phyloP scores from a whole-genome alignment of 2,329 filamentous ascomycete species.

The Pseudogymnoascus sp. region DNA sequence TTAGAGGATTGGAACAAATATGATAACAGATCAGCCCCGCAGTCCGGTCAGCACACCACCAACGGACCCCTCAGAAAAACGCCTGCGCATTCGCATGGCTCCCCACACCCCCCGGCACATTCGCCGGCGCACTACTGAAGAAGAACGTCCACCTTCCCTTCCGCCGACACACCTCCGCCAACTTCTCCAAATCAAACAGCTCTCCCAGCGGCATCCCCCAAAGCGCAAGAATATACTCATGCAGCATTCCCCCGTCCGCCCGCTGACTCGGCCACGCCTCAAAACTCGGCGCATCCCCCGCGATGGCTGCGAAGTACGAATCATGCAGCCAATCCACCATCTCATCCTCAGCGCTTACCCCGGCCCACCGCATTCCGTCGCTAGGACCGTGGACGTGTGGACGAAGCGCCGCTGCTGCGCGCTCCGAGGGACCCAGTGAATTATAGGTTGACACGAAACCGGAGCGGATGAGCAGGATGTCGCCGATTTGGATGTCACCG shows the following conservation, averaged over 20 bases:
- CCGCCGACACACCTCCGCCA: constrained; percentile 23
- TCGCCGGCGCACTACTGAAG: constrained; percentile 23
- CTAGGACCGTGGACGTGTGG: constrained; percentile 31
- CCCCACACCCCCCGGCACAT: constrained; percentile 41
- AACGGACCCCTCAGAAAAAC: constrained; percentile 24
- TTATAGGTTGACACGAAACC: constrained; percentile 35
- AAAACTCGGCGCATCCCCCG: constrained; percentile 36
- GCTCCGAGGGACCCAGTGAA: constrained; percentile 31
- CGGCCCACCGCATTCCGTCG: constrained; percentile 32
- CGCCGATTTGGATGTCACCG: constrained; percentile 41
- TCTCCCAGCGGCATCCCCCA: constrained; percentile 29
- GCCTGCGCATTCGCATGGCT: constrained; percentile 42
- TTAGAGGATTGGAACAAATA: not conserved
- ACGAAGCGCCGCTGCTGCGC: constrained; percentile 30
- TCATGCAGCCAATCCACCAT: constrained; percentile 36
- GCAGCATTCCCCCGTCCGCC: constrained; percentile 16
- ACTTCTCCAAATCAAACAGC: constrained; percentile 27
- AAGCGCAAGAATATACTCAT: constrained; percentile 26
- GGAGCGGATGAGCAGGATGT: constrained; percentile 42
- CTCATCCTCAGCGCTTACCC: constrained; percentile 38
- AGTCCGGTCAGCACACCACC: not conserved
- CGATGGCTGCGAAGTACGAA: constrained; percentile 34
- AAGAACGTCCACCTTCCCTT: constrained; percentile 28
- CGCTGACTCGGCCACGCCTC: constrained; percentile 27
- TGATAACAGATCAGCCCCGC: not conserved